Conservation (phyloP, 305 asterid genomes). For the Plantago lanceolata region DNA sequence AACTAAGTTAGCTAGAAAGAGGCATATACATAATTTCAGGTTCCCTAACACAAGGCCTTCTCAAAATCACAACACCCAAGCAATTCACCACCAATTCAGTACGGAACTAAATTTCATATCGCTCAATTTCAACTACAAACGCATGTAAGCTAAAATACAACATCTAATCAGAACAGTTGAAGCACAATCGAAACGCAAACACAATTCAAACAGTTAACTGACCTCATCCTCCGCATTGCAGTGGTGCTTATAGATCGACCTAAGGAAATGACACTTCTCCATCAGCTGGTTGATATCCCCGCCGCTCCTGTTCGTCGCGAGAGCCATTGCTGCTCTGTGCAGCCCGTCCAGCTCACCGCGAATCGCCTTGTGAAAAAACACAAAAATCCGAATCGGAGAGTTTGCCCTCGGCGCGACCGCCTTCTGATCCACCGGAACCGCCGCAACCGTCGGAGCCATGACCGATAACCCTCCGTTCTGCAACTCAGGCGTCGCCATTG, state of each 20-base stretch:
- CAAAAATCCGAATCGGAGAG: slow-evolving; percentile 79
- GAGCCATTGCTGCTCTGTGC: slow-evolving; percentile 67
- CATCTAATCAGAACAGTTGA: not conserved
- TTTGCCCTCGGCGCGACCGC: slow-evolving; percentile 43
- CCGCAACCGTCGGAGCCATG: slow-evolving; percentile 27
- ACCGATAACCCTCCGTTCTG: slow-evolving; percentile 58
- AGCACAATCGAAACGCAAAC: not conserved
- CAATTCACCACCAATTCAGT: not conserved
- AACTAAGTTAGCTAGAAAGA: not conserved
- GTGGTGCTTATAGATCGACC: slow-evolving; percentile 92
- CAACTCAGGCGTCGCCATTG: slow-evolving; percentile 59
- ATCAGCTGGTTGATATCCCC: slow-evolving; percentile 62
- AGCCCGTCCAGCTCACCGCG: slow-evolving; percentile 73
- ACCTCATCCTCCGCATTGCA: slow-evolving; percentile 99
- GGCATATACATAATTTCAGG: not conserved
- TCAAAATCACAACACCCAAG: not conserved
- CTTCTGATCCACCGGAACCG: slow-evolving; percentile 49
- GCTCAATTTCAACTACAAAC: not conserved
- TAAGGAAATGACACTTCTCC: slow-evolving; percentile 61
- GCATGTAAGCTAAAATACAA: too few relatives aligned
- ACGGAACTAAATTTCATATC: not conserved
- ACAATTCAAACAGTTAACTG: slow-evolving; percentile 13
- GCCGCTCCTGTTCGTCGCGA: slow-evolving; percentile 57
- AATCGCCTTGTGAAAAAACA: slow-evolving; percentile 84
- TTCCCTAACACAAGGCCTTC: not conserved